Conservation (phyloP, 2,329 filamentous ascomycete species). For the Acephala macrosclerotiorum region DNA sequence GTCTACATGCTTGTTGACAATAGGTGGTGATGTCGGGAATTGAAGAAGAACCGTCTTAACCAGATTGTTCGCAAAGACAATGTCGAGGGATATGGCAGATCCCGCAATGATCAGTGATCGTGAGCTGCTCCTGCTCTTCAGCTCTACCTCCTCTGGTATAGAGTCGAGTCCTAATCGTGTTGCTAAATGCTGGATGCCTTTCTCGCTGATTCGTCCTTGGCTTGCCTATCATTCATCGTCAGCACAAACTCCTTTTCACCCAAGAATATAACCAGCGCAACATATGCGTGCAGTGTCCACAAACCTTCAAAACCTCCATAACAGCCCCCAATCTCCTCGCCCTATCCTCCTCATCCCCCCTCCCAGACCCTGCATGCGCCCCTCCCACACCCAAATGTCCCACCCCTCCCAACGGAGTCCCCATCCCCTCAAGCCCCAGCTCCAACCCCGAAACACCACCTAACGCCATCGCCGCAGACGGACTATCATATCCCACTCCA, state of each 20-base stretch:
- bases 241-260: background rate
- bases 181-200: conserved; percentile 76
- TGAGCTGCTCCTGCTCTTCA: conserved; percentile 55
- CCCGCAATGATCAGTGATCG: conserved; percentile 68
- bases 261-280: background rate
- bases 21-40: conserved; percentile 66
- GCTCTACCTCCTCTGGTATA: conserved; percentile 61
- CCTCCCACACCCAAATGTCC: conserved; percentile 6
- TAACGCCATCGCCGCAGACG: conserved; percentile 67
- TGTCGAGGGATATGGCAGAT: conserved; percentile 65
- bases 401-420: conserved; percentile 24
- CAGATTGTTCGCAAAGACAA: conserved; percentile 66
- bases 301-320: conserved; percentile 43
- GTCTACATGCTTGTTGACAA: conserved; percentile 65
- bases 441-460: conserved; percentile 56
- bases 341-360: conserved; percentile 58
- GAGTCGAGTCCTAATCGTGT: conserved; percentile 71
- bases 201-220: conserved; percentile 74
- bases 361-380: conserved; percentile 20
- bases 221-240: conserved; percentile 40
- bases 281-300: background rate
- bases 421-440: conserved; percentile 43
- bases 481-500: conserved; percentile 64
- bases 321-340: conserved; percentile 50
- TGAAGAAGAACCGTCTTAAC: conserved; percentile 68